These are phyloP conservation scores for Hypomontagnella submonticulosa DNA, from an alignment of 495 filamentous ascomycete species.

Conservation along the genomic window DNA sequence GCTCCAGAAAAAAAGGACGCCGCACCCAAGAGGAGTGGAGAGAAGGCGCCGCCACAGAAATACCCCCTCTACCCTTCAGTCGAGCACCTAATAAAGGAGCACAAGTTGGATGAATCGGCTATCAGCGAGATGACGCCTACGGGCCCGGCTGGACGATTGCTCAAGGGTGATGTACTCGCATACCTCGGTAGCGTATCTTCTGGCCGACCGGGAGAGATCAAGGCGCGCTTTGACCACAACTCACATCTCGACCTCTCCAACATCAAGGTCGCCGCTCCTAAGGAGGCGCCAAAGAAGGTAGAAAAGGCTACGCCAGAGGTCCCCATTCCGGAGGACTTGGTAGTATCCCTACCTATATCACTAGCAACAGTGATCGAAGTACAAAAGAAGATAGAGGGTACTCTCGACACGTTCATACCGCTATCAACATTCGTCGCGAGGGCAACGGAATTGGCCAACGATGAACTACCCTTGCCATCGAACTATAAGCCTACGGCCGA, in stretches of 20 bases:
- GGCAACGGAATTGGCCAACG: constrained; percentile 86
- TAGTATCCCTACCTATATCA: constrained; percentile 78
- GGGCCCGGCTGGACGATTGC: constrained; percentile 86
- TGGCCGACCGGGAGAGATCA: constrained; percentile 74
- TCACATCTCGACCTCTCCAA: constrained; percentile 91
- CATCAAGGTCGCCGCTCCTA: constrained; percentile 80
- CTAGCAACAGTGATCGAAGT: constrained; percentile 78
- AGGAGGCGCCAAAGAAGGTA: constrained; percentile 61
- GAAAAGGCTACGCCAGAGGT: constrained; percentile 55
- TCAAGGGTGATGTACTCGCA: constrained; percentile 96
- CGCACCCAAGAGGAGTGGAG: constrained; percentile 37
- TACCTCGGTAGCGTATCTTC: constrained; percentile 81
- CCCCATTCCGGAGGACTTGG: constrained; percentile 58
- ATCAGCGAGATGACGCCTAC: constrained; percentile 83
- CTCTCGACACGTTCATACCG: constrained; percentile 80
- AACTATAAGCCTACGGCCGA: constrained; percentile 71
- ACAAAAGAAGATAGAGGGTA: constrained; percentile 80
- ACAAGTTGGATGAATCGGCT: constrained; percentile 76
- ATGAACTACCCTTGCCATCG: constrained; percentile 76
- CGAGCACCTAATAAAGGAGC: constrained; percentile 77
- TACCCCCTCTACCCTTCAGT: constrained; percentile 92
- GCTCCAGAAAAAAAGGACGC: constrained; percentile 26
- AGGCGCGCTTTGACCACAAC: constrained; percentile 75
- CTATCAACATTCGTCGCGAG: constrained; percentile 87
- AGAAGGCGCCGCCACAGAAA: constrained; percentile 59